Base-by-base conservation (phyloP, 2,329 filamentous ascomycete species). In the Aspergillus sclerotialis region DNA sequence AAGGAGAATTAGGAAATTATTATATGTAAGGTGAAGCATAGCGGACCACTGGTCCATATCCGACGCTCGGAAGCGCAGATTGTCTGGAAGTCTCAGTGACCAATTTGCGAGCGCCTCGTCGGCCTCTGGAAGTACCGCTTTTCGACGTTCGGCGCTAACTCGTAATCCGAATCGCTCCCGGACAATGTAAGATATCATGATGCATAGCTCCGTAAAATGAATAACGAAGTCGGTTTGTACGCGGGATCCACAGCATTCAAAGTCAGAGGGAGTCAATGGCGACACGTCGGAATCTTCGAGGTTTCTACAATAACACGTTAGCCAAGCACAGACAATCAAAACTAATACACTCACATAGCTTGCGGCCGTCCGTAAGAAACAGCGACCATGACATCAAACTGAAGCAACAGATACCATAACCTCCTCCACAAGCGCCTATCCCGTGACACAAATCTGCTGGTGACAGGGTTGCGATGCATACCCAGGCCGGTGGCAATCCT, bases 401-500 rank as follows among this genome's bases (percentile, higher is more conserved):
- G 63, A 13, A 66, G 58, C 32, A 67, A 34, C 19, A 67, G 65
- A 44, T 61, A 65, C 63, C 63, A 67, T 4, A 63, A 48, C 38
- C 64, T 50, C 34, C 64, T 55, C 61, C 62, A 67, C 55, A 64
- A 63, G 16, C 63, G 56, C 27, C 62, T 55, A 38, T 67, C 62
- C n/a, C 53, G 48, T 17, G 58, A 51, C 10, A 61, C 56, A 42
- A 67, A 63, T 16, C 56, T 57, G 37, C 60, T 64, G 4, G 60
- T 56, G 5, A 62, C 53, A 1, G 61, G 55, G 41, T 67, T 63
- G 16, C 64, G 61, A 45, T 67, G 72, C 68, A 76, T 73, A n/a
- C 72, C 72, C 34, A 75, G 53, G 0, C 72, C 72, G 1, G 69
- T 65, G 2, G 71, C 72, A 21, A 69, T 72, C 4, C 72, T 63